Percentiles rank a stretch among this genome's conserved stretches.
Evolutionary conservation across 306 rosid species (phyloP).

Genomic region (Citrullus colocynthis): DNA sequence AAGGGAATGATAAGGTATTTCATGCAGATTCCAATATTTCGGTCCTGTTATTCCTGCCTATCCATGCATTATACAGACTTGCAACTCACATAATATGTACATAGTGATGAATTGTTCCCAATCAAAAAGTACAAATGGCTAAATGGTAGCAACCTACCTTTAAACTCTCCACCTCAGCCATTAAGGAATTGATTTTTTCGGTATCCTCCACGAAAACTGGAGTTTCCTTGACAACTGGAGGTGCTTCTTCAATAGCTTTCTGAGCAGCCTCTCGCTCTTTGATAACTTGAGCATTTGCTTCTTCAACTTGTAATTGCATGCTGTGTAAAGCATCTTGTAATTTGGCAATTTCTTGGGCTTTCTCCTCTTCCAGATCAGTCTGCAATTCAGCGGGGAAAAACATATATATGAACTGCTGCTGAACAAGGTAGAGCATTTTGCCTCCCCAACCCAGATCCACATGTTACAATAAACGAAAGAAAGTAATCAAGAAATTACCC

Average conservation of each 20-base stretch:
- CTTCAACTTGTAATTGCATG: constrained; percentile 81
- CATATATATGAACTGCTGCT: background rate
- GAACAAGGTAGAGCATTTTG: constrained; percentile 1
- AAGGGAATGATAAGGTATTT: background rate
- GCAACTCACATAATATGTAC: background rate
- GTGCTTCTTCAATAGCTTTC: constrained; percentile 92
- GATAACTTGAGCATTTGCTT: constrained; percentile 69
- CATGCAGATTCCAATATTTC: background rate
- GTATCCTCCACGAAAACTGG: constrained; percentile 87
- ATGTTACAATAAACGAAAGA: constrained; percentile 8
- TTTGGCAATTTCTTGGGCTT: constrained; percentile 68
- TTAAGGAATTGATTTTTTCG: constrained; percentile 68
- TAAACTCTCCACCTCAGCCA: constrained; percentile 67
- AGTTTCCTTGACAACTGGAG: constrained; percentile 96
- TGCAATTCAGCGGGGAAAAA: constrained; percentile 24
- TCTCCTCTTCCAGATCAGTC: constrained; percentile 98
- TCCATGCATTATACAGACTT: background rate
- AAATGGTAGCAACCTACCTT: constrained; percentile 37
- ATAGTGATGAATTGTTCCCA: background rate
- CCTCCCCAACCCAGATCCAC: constrained; percentile 11
- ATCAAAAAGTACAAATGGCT: background rate
- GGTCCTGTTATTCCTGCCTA: background rate
- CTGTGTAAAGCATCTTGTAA: constrained; percentile 65
- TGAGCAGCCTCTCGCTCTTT: constrained; percentile 77
- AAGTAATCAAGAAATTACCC: constrained; percentile 39